Evolutionary conservation across 1,139 yeast species (phyloP).

Genomic region (Yamadazyma mexicana): DNA sequence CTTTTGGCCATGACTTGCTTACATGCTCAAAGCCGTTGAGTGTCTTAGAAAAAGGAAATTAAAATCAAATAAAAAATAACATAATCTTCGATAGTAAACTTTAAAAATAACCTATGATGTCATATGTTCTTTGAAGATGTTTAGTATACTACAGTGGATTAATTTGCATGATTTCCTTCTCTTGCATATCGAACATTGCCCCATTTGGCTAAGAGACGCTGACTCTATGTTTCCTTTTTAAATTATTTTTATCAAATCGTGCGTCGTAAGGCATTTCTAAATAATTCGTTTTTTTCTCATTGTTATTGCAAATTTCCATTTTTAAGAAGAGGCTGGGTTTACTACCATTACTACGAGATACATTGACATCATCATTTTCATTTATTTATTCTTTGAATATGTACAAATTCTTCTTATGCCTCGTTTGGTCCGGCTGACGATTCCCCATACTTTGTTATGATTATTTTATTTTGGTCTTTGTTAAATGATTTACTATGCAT

Average conservation of each 20-base stretch:
- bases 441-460: no score
- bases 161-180: neutral
- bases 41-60: no score
- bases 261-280: conserved; percentile 10
- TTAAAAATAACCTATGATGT: conserved; percentile 4
- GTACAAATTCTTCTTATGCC: no score
- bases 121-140: neutral
- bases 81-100: neutral
- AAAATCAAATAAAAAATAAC: no score
- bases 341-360: neutral
- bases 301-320: neutral
- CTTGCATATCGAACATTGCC: conserved; percentile 6
- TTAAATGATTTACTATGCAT: no score
- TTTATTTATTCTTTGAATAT: no score
- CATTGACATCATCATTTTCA: no score
- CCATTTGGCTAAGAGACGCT: neutral
- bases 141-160: neutral
- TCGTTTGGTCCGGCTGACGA: no score
- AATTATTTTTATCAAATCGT: conserved; percentile 1
- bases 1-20: no score
- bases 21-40: conserved; percentile 1
- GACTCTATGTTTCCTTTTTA: neutral
- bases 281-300: conserved; percentile 1
- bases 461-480: no score
- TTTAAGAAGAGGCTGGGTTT: conserved; percentile 1